Percentiles rank a stretch among this genome's conserved stretches.
Evolutionary conservation across 768 basidiomycete species (phyloP).

Genomic region (Mycena haematopus): DNA sequence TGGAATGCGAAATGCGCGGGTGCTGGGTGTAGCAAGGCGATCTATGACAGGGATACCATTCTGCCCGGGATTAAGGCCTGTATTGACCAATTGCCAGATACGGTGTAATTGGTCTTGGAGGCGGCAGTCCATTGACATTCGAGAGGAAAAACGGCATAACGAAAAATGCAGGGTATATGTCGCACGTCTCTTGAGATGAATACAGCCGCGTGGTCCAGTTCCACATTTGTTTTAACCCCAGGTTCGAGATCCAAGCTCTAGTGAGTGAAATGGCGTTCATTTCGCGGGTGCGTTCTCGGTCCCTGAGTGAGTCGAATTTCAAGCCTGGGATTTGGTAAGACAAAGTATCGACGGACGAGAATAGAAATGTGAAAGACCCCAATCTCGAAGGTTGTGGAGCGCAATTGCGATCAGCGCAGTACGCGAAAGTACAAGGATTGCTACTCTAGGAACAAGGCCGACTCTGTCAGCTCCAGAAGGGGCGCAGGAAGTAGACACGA

Average conservation of each 20-base stretch:
- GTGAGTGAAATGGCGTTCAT: not conserved
- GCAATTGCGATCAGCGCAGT: not conserved
- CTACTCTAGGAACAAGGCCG: slow-evolving; percentile 19
- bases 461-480: not conserved
- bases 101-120: slow-evolving; percentile 2
- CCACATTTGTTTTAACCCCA: no score
- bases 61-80: slow-evolving; percentile 14
- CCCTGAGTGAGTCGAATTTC: not conserved
- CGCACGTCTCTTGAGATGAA: slow-evolving; percentile 9
- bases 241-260: no score
- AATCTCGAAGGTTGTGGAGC: not conserved
- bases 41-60: slow-evolving; percentile 18
- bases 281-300: not conserved
- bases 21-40: slow-evolving; percentile 9
- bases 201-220: slow-evolving; percentile 8
- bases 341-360: not conserved
- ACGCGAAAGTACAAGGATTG: slow-evolving; percentile 15
- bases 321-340: no score
- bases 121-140: not conserved
- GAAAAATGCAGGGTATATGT: not conserved
- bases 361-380: slow-evolving; percentile 5
- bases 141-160: not conserved
- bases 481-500: not conserved
- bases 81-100: slow-evolving; percentile 16
- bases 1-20: slow-evolving; percentile 43